phyloP scores from a whole-genome alignment of 768 basidiomycete species.

The Amanita exitialis region DNA sequence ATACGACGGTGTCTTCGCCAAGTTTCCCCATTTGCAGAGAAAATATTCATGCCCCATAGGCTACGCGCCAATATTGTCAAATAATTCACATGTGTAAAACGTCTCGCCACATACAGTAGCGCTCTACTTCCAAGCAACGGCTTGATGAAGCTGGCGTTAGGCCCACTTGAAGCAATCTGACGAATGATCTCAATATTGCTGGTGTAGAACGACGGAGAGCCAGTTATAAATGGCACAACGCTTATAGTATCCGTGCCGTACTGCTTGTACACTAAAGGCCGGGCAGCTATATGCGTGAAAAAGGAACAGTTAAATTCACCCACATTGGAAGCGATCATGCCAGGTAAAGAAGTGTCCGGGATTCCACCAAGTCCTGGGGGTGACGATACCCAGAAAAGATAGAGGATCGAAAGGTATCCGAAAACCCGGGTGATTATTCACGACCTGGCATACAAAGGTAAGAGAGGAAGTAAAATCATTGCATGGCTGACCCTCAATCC shows the following conservation, averaged over 20 bases:
- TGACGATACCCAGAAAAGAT: slow-evolving; percentile 15
- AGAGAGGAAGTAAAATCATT: background rate
- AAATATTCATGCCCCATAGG: slow-evolving; percentile 26
- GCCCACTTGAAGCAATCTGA: slow-evolving; percentile 14
- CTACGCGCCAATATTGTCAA: slow-evolving; percentile 1
- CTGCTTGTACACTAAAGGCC: background rate
- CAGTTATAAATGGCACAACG: slow-evolving; percentile 14
- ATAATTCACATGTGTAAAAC: background rate
- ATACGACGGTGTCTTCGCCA: slow-evolving; percentile 30
- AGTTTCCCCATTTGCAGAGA: slow-evolving; percentile 24
- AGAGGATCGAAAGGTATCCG: slow-evolving; percentile 19
- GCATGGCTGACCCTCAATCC: slow-evolving; percentile 18
- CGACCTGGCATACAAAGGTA: slow-evolving; percentile 8
- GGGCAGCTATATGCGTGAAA: background rate
- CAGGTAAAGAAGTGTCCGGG: slow-evolving; percentile 16
- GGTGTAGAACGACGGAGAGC: slow-evolving; percentile 14
- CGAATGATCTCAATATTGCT: slow-evolving; percentile 19
- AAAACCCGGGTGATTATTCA: slow-evolving; percentile 15
- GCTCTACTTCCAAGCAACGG: slow-evolving; percentile 11
- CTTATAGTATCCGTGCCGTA: slow-evolving; percentile 13
- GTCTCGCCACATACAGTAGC: slow-evolving; percentile 10
- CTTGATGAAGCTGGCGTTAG: slow-evolving; percentile 15
- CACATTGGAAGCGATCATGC: slow-evolving; percentile 15
- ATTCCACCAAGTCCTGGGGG: slow-evolving; percentile 21
- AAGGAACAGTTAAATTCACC: background rate